Base-by-base conservation (phyloP, 108 stramenopile genomes). In the Nitzschia sp. region DNA sequence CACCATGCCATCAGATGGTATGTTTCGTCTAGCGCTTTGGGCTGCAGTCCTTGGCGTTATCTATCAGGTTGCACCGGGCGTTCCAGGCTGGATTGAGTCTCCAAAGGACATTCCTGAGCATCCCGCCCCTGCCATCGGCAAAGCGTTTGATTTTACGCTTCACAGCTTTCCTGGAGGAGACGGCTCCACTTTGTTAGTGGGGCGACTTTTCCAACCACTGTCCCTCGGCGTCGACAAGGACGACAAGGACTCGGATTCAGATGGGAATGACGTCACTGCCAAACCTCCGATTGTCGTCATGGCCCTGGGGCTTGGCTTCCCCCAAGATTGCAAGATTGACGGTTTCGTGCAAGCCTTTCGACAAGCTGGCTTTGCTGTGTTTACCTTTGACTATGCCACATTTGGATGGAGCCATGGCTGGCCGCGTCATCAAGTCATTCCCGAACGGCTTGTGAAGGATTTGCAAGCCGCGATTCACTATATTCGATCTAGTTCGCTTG, bases 341-440 rank as follows among this genome's bases (percentile, higher is more conserved):
- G n/a, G n/a, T n/a, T 76, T 70, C 63, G 59, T 70, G 3, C 6
- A 68, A 1, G 75, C 67, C 1, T 76, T 69, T 38, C 17, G 13
- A 23, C 17, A 53, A 26, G 51, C 47, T 21, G 75, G 68, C 42
- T 63, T 69, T 34, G 75, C 75, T 3, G 68, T 48, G 4, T 35
- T 76, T 9, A 76, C 75, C 2, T 76, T 76, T 63, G 75, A 76
- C 46, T 76, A 68, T 63, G 67, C 75, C 4, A 62, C 75, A 11
- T 76, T 76, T 62, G 75, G 75, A 34, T 9, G 29, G 27, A 63
- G 60, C 23, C 46, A 34, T 1, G 75, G 75, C 1, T 54, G 28
- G 19, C 75, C 75, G 3, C 59, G 75, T 2, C 67, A 76, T 54
- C 35, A 59, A 32, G 56, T 70, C 32, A 19, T 49, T 30, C 68